Evolutionary conservation across 139 green algal species (phyloP).

Genomic region (Micractinium conductrix): DNA sequence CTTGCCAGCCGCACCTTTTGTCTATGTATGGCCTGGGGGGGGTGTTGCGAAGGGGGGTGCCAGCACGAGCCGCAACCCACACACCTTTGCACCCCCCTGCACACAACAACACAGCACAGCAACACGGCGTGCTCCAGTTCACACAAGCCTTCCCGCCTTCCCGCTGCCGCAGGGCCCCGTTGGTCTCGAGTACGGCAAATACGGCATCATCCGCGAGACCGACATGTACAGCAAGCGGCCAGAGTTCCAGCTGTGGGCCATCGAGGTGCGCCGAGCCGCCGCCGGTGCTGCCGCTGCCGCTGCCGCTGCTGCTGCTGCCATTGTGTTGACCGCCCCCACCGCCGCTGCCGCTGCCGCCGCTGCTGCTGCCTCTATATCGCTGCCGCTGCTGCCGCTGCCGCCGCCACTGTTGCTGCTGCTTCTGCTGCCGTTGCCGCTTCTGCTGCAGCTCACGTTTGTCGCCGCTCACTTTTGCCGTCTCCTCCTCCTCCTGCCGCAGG

Average conservation of each 20-base stretch:
- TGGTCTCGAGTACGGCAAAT: constrained; percentile 77
- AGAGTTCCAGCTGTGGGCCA: constrained; percentile 88
- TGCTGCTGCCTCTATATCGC: not conserved
- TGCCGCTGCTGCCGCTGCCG: not conserved
- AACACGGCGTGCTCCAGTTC: too few relatives aligned
- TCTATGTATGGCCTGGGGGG: too few relatives aligned
- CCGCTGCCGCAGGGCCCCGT: constrained; percentile 24
- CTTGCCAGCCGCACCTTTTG: too few relatives aligned
- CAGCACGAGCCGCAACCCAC: too few relatives aligned
- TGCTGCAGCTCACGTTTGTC: not conserved
- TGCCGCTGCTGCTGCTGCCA: not conserved
- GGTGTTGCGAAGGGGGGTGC: too few relatives aligned
- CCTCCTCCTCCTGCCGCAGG: constrained; percentile 12
- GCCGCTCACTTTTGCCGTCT: not conserved
- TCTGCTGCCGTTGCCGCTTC: not conserved
- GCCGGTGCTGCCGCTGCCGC: not conserved
- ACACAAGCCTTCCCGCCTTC: too few relatives aligned
- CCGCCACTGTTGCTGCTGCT: too few relatives aligned
- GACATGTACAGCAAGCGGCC: constrained; percentile 69
- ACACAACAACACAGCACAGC: too few relatives aligned
- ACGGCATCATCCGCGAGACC: constrained; percentile 81
- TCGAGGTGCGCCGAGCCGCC: constrained; percentile 49
- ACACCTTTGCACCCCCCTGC: too few relatives aligned
- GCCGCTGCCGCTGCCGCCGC: not conserved
- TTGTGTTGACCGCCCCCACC: not conserved